Percentiles rank a stretch among this genome's conserved stretches.
Evolutionary conservation across 345 rosid genomes (phyloP).

Genomic region (Sisymbrium irio): DNA sequence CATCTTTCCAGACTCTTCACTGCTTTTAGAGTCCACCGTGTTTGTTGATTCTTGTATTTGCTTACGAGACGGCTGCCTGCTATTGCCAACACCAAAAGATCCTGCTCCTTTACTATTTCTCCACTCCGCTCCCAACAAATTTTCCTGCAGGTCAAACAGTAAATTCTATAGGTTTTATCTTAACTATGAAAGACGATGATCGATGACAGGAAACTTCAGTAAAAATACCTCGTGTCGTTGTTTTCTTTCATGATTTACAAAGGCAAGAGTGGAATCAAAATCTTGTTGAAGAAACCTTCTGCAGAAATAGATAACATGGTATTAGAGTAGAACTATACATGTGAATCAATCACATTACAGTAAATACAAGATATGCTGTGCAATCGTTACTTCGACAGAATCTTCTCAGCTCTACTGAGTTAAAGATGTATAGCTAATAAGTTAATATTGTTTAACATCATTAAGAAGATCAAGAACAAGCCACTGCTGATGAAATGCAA

Average conservation of each 20-base stretch:
- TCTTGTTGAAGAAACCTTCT: slow-evolving; percentile 93
- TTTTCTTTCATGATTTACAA: slow-evolving; percentile 83
- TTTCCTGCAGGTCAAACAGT: slow-evolving; percentile 53
- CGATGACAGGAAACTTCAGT: slow-evolving; percentile 9
- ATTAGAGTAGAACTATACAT: slow-evolving; percentile 8
- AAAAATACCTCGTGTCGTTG: slow-evolving; percentile 73
- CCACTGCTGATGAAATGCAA: not conserved
- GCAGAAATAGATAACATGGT: slow-evolving; percentile 30
- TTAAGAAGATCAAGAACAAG: slow-evolving; percentile 2
- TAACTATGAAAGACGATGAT: not conserved
- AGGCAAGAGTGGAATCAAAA: slow-evolving; percentile 91
- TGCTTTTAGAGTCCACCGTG: slow-evolving; percentile 65
- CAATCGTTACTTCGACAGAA: not conserved
- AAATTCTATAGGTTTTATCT: not conserved
- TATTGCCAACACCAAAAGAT: slow-evolving; percentile 60
- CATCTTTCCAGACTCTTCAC: slow-evolving; percentile 60
- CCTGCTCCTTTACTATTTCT: slow-evolving; percentile 71
- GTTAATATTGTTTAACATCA: slow-evolving; percentile 7
- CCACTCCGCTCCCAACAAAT: slow-evolving; percentile 61
- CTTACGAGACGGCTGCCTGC: slow-evolving; percentile 66
- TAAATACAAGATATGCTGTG: not conserved
- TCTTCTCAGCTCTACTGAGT: slow-evolving; percentile 1
- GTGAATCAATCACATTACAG: slow-evolving; percentile 14
- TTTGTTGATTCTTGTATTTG: slow-evolving; percentile 60
- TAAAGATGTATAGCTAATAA: not conserved